Evolutionary conservation across 805 yeast species (phyloP).

Genomic region (Nakazawaea populi): DNA sequence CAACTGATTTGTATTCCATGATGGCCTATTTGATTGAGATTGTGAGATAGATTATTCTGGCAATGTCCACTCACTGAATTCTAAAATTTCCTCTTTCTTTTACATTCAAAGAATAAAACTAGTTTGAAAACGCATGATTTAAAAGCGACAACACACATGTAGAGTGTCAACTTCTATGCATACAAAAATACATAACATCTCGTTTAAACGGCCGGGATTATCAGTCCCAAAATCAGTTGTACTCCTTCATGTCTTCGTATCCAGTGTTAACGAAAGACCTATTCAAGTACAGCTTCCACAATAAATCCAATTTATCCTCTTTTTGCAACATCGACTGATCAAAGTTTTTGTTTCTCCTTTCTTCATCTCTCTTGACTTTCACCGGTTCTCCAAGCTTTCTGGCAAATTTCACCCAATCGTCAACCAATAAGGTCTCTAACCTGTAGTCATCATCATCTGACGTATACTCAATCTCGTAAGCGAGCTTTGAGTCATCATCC

Average conservation of each 20-base stretch:
- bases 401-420: slow-evolving; percentile 57
- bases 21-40: too few species aligned
- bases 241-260: slow-evolving; percentile 45
- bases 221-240: background rate
- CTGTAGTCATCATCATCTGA: slow-evolving; percentile 56
- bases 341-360: background rate
- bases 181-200: too few species aligned
- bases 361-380: slow-evolving; percentile 7
- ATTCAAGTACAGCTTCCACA: slow-evolving; percentile 53
- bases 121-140: too few species aligned
- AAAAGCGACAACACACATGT: too few species aligned
- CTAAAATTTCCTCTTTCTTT: background rate
- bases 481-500: slow-evolving; percentile 39
- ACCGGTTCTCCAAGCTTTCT: slow-evolving; percentile 43
- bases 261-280: slow-evolving; percentile 62
- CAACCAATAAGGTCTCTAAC: slow-evolving; percentile 50
- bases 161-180: too few species aligned
- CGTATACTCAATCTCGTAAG: slow-evolving; percentile 60
- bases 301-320: slow-evolving; percentile 23
- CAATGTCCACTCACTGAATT: background rate
- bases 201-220: too few species aligned
- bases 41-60: background rate
- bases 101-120: too few species aligned
- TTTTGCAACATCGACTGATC: slow-evolving; percentile 5
- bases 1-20: too few species aligned